These are phyloP conservation scores for Monascus purpureus DNA, from an alignment of 495 filamentous ascomycete species.

Conservation along the genomic window DNA sequence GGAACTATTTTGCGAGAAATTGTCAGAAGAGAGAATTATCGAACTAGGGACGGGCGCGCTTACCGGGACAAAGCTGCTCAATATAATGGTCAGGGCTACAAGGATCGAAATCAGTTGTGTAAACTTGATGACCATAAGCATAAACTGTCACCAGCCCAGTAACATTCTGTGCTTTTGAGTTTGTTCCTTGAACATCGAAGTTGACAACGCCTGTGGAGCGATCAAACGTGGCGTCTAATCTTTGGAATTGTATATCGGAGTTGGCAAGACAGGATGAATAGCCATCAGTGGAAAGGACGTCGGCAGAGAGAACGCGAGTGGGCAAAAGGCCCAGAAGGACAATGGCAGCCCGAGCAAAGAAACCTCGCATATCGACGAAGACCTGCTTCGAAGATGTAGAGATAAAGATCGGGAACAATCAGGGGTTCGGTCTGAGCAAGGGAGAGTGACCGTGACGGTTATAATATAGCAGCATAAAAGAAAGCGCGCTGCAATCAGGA, in stretches of 20 bases:
- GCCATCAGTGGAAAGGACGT: slow-evolving; percentile 67
- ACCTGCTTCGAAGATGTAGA: neutral
- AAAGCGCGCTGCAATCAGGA: too few species aligned
- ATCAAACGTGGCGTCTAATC: slow-evolving; percentile 67
- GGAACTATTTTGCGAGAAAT: slow-evolving; percentile 42
- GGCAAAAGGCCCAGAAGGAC: slow-evolving; percentile 24
- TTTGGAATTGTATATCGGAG: slow-evolving; percentile 55
- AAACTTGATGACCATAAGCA: slow-evolving; percentile 78
- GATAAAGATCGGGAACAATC: too few species aligned
- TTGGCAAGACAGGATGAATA: slow-evolving; percentile 61
- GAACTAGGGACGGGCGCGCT: slow-evolving; percentile 14
- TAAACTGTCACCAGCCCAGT: slow-evolving; percentile 63
- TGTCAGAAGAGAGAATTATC: neutral
- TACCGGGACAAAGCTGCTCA: slow-evolving; percentile 68
- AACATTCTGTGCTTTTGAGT: slow-evolving; percentile 61
- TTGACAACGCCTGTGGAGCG: slow-evolving; percentile 51
- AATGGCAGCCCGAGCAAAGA: slow-evolving; percentile 5
- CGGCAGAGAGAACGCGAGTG: slow-evolving; percentile 36
- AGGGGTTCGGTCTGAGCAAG: too few species aligned
- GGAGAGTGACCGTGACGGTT: too few species aligned
- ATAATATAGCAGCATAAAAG: too few species aligned
- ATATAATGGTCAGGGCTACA: slow-evolving; percentile 55
- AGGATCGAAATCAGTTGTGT: slow-evolving; percentile 69
- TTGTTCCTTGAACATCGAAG: slow-evolving; percentile 78
- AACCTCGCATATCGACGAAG: slow-evolving; percentile 16